These are phyloP conservation scores for Saccharomycopsis sp. DNA, from an alignment of 805 yeast genomes.

Conservation along the genomic window DNA sequence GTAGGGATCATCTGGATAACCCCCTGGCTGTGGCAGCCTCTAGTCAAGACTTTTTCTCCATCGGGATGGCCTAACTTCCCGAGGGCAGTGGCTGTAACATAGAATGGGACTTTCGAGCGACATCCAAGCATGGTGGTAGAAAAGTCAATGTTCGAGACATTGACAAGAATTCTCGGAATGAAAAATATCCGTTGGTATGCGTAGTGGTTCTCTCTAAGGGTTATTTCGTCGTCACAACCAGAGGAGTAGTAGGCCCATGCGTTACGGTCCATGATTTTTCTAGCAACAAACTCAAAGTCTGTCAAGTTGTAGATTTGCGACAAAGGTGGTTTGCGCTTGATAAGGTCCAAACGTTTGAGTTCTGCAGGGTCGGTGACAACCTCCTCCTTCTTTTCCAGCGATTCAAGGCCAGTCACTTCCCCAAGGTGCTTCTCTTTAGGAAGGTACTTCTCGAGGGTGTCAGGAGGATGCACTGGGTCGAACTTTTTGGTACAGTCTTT, in stretches of 20 bases:
- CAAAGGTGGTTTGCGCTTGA: slow-evolving; percentile 58
- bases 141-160: slow-evolving; percentile 64
- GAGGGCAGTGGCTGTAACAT: slow-evolving; percentile 85
- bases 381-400: slow-evolving; percentile 34
- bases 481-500: slow-evolving; percentile 77
- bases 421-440: slow-evolving; percentile 60
- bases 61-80: slow-evolving; percentile 90
- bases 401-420: slow-evolving; percentile 31
- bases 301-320: slow-evolving; percentile 65
- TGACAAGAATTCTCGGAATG: slow-evolving; percentile 75
- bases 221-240: slow-evolving; percentile 89
- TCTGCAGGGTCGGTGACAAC: slow-evolving; percentile 27
- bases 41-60: slow-evolving; percentile 82
- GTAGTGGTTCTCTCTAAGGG: slow-evolving; percentile 82
- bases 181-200: slow-evolving; percentile 86
- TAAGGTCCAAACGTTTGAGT: slow-evolving; percentile 33
- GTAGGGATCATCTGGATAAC: slow-evolving; percentile 90
- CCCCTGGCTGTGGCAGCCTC: slow-evolving; percentile 68
- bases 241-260: slow-evolving; percentile 94
- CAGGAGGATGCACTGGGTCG: slow-evolving; percentile 88
- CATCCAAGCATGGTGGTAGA: slow-evolving; percentile 57
- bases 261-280: slow-evolving; percentile 62
- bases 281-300: slow-evolving; percentile 85
- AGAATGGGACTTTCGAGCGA: slow-evolving; percentile 68
- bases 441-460: slow-evolving; percentile 60